Base-by-base conservation (phyloP, 2,329 filamentous ascomycete genomes). In the Colletotrichum sublineola region DNA sequence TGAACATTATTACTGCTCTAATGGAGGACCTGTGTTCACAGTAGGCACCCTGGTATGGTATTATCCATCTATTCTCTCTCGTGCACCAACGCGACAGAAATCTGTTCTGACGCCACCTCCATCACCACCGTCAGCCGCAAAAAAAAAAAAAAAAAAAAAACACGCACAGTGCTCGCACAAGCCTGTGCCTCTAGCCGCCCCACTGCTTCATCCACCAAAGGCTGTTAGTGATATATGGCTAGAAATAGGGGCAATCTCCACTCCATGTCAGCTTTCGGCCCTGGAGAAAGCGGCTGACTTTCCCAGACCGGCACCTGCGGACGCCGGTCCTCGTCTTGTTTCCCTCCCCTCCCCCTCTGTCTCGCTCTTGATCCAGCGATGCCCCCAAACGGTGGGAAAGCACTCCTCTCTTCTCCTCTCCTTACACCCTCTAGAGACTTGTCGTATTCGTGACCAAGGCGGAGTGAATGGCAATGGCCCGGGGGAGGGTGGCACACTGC, bases 161-260 rank as follows among this genome's bases (percentile, higher is more conserved):
- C 24, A 33, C 52, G 20, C 29, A 53, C 52, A 31, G 29, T 55
- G 31, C 24, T 29, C 5, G 14, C 15, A 31, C 29, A 53, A 15
- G 50, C 42, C 14, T 46, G 44, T 15, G 60, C 24, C 31, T 44
- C 7, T 15, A 15, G 46, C 33, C 8, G 33, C 44, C 52, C 48
- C 60, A 55, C 53, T 60, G 33, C 60, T 46, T 67, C 48, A n/a
- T 53, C 62, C 67, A 66, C 65, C 65, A 53, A 53, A n/a, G 24
- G 44, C 57, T 29, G 44, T 71, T 71, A 60, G 58, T 57, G 57
- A 58, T 6, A 58, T 6, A 63, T 63, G 50, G 7, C 64, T 57
- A 63, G 60, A 63, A 69, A 73, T 73, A 70, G 70, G 70, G 70
- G 70, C 61, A 73, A 73, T 73, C 70, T 73, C 70, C 70, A 70